A percentile compares a stretch with the other conserved stretches of the same genome.
Conservation (phyloP, 2,329 filamentous ascomycete species). For the Aspergillus chevalieri region DNA sequence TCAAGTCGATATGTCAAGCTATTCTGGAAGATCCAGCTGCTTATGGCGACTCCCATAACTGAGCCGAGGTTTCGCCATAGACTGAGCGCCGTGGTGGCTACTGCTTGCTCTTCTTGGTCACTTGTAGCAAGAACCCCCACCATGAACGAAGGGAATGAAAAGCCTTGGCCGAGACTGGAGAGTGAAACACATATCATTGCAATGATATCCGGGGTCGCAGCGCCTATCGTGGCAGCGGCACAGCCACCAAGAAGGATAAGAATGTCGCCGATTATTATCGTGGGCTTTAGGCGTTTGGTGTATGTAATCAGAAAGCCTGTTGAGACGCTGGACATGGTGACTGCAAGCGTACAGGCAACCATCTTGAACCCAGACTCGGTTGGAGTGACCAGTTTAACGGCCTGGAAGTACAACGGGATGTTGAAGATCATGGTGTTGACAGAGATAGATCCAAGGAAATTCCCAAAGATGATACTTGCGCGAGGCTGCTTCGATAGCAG, state of each 20-base stretch:
- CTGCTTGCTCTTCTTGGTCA: constrained; percentile 57
- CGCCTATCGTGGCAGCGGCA: constrained; percentile 46
- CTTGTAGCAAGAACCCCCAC: constrained; percentile 58
- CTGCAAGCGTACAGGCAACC: constrained; percentile 55
- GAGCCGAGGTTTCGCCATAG: constrained; percentile 66
- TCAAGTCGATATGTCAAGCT: constrained; percentile 56
- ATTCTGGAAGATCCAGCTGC: constrained; percentile 69
- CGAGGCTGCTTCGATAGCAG: constrained; percentile 44
- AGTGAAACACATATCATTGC: constrained; percentile 57
- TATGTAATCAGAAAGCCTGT: constrained; percentile 59
- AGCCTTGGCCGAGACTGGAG: constrained; percentile 54
- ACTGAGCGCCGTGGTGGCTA: constrained; percentile 63
- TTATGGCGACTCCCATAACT: constrained; percentile 67
- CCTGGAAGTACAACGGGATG: constrained; percentile 70
- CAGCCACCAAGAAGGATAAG: constrained; percentile 48
- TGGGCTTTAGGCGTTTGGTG: constrained; percentile 55
- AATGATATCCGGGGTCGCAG: constrained; percentile 45
- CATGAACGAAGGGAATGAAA: constrained; percentile 59
- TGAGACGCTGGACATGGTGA: constrained; percentile 49
- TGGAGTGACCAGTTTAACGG: constrained; percentile 62
- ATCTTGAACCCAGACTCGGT: constrained; percentile 68
- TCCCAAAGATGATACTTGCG: constrained; percentile 46
- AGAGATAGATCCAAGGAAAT: constrained; percentile 46
- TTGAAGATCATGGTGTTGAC: constrained; percentile 60
- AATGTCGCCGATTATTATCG: constrained; percentile 48